phyloP scores from a whole-genome alignment of 2,329 filamentous ascomycete genomes.

The Clonostachys rosea region DNA sequence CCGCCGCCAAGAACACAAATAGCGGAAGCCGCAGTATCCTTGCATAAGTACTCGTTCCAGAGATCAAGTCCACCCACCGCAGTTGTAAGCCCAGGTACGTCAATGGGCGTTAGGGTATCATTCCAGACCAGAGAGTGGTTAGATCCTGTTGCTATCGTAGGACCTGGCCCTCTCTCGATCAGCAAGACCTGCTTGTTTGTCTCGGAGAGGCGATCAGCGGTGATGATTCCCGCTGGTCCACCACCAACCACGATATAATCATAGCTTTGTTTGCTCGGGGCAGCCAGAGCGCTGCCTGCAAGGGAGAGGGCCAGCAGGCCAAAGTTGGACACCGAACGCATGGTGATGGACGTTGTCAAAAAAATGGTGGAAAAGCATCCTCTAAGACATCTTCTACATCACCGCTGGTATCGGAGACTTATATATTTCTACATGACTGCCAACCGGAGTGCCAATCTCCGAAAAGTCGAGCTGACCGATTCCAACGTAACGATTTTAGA shows the following conservation, averaged over 20 bases:
- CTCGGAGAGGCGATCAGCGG: constrained; percentile 44
- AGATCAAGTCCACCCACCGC: too few relatives aligned
- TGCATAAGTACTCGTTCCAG: constrained; percentile 40
- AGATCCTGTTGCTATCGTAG: constrained; percentile 59
- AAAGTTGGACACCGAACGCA: too few relatives aligned
- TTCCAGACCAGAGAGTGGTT: constrained; percentile 58
- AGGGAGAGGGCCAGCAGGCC: too few relatives aligned
- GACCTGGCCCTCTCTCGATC: constrained; percentile 52
- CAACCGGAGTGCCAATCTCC: too few relatives aligned
- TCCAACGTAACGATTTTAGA: too few relatives aligned
- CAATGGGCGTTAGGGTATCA: constrained; percentile 60
- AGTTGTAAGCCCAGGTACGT: constrained; percentile 54
- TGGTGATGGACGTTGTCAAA: too few relatives aligned
- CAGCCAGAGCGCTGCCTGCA: too few relatives aligned
- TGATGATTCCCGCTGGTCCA: constrained; percentile 14
- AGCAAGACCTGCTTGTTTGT: constrained; percentile 61
- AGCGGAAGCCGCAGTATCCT: constrained; percentile 18
- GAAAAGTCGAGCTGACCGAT: too few relatives aligned
- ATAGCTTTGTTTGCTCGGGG: constrained; percentile 3
- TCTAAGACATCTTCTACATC: too few relatives aligned
- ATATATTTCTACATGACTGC: too few relatives aligned
- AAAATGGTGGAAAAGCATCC: too few relatives aligned
- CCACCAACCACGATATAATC: constrained; percentile 17
- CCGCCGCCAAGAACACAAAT: constrained; percentile 65
- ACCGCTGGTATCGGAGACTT: too few relatives aligned